Evolutionary conservation across 1,139 yeast genomes (phyloP).

Genomic region (Kodamaea plutei): DNA sequence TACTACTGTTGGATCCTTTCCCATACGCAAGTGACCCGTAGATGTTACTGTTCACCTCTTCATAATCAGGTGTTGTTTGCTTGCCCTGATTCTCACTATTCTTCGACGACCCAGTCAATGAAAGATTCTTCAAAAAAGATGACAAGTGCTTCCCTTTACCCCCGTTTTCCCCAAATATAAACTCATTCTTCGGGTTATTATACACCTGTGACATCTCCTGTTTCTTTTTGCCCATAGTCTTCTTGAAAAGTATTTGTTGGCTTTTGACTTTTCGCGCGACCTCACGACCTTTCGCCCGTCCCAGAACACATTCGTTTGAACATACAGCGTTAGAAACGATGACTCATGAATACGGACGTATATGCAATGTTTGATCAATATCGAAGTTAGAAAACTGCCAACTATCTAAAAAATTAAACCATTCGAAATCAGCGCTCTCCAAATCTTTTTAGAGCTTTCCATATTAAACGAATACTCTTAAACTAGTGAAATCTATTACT

Average conservation of each 20-base stretch:
- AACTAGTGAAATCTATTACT: too few relatives aligned
- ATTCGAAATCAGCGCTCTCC: too few relatives aligned
- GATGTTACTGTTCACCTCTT: constrained; percentile 36
- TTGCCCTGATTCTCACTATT: constrained; percentile 1
- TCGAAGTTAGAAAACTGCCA: too few relatives aligned
- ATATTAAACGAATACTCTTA: too few relatives aligned
- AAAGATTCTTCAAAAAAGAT: constrained; percentile 52
- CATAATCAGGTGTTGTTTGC: constrained; percentile 15
- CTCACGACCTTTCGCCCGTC: too few relatives aligned
- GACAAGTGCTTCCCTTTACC: constrained; percentile 62
- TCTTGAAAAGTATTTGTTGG: constrained; percentile 1
- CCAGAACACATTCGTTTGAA: too few relatives aligned
- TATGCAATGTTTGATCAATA: too few relatives aligned
- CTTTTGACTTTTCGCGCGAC: constrained; percentile 1
- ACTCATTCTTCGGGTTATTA: constrained; percentile 47
- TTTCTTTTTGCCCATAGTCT: constrained; percentile 40
- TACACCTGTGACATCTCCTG: constrained; percentile 62
- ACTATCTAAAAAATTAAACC: too few relatives aligned
- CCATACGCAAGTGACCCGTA: constrained; percentile 37
- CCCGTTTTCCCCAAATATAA: constrained; percentile 63
- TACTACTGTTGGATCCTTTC: neutral
- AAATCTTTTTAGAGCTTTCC: too few relatives aligned
- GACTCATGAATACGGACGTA: too few relatives aligned
- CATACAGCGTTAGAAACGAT: too few relatives aligned
- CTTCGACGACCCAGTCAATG: constrained; percentile 25